Evolutionary conservation across 2,329 filamentous ascomycete species (phyloP).

Genomic region (Aspergillus nomiae): DNA sequence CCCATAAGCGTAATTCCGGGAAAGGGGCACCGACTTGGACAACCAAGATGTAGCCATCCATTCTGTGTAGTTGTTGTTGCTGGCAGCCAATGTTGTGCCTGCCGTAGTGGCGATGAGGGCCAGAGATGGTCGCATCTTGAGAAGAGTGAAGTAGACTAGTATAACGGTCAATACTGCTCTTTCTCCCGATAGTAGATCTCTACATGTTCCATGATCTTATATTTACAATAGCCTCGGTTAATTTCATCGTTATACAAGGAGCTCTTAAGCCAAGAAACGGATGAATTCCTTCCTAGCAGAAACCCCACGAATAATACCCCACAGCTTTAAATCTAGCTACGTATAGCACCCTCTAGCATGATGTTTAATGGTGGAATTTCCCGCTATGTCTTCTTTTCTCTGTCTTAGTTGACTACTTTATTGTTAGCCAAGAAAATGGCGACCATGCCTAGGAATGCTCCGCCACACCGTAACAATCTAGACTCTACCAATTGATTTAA

Average conservation of each 20-base stretch:
- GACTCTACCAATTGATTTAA: too few species aligned
- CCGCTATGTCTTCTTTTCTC: not conserved
- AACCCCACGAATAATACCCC: not conserved
- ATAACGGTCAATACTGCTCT: not conserved
- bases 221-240: not conserved
- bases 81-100: not conserved
- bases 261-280: not conserved
- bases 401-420: not conserved
- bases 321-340: not conserved
- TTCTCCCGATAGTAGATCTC: too few species aligned
- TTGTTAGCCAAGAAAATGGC: not conserved
- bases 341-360: not conserved
- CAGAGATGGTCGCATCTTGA: not conserved
- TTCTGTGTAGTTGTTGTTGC: constrained; percentile 16
- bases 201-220: not conserved
- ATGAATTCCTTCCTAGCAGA: not conserved
- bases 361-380: not conserved
- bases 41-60: constrained; percentile 16
- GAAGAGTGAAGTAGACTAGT: not conserved
- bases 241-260: too few species aligned
- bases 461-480: too few species aligned
- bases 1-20: constrained; percentile 19
- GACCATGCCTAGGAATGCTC: too few species aligned
- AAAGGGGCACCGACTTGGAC: constrained; percentile 11
- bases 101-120: not conserved